Conservation (phyloP, 225 moss, liverwort and hornwort species). For the Polytrichum commune region DNA sequence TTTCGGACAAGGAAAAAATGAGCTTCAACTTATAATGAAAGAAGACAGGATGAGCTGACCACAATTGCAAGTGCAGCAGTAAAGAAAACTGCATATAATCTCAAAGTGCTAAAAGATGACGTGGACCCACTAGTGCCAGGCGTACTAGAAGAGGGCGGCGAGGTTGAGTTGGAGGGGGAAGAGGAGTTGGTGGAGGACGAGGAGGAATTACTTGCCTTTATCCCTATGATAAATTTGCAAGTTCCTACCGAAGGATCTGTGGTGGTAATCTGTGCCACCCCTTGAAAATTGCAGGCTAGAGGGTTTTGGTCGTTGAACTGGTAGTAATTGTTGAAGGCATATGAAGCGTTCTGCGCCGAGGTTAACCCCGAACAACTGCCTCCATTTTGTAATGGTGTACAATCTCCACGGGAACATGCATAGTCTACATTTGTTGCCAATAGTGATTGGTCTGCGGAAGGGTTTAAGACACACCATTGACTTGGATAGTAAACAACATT, state of each 20-base stretch:
- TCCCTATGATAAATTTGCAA: slow-evolving; percentile 65
- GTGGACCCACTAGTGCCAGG: not conserved
- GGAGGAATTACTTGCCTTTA: slow-evolving; percentile 12
- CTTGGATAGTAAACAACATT: slow-evolving; percentile 29
- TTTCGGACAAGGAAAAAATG: slow-evolving; percentile 9
- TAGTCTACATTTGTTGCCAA: slow-evolving; percentile 55
- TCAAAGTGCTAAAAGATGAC: not conserved
- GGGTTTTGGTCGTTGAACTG: slow-evolving; percentile 67
- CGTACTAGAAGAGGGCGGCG: slow-evolving; percentile 7
- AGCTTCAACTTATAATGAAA: not conserved
- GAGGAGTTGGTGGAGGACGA: not conserved
- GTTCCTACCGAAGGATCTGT: slow-evolving; percentile 53
- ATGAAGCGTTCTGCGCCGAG: slow-evolving; percentile 59
- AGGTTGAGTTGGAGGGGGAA: too few species aligned
- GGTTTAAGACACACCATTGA: slow-evolving; percentile 75
- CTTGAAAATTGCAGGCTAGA: slow-evolving; percentile 61
- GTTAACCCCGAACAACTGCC: slow-evolving; percentile 57
- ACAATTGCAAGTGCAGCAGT: not conserved
- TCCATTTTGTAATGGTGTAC: slow-evolving; percentile 52
- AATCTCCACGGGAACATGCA: slow-evolving; percentile 70
- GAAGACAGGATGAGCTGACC: not conserved
- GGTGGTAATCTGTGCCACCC: slow-evolving; percentile 50
- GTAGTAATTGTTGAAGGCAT: slow-evolving; percentile 87
- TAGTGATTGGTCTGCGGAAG: slow-evolving; percentile 16
- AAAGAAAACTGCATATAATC: slow-evolving; percentile 1